Base-by-base conservation (phyloP, 257 asterid genomes). In the Verbena officinalis region DNA sequence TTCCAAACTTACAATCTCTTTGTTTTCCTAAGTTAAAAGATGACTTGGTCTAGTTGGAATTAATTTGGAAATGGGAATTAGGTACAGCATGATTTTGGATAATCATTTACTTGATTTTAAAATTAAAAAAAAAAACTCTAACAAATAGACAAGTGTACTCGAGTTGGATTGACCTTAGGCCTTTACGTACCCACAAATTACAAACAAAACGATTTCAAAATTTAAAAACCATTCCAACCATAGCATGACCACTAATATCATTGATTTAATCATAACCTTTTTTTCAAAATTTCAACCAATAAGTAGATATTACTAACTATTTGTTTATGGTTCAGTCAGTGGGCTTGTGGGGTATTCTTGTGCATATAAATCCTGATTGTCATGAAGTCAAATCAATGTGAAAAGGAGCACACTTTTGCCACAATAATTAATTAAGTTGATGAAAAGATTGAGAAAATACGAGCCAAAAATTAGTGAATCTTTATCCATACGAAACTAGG, bases 241-340 rank as follows among this genome's bases (percentile, higher is more conserved):
- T 20, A 24, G 67, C 72, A 64, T 59, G 34, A 19, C 58, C 72
- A 57, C 68, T 58, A 58, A 30, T 50, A 64, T 65, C 44, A 56
- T n/a, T 71, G 50, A 12, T 17, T 55, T 56, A 55, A 55, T 64
- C 66, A 55, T 71, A 44, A 40, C 24, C 9, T 55, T 21, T 15
- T 17, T 36, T 40, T 34, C 38, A 42, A 63, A 68, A 33, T 22
- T 16, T 50, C 45, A 50, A 34, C 55, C 30, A 31, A n/a, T 50
- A 50, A 69, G 49, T 57, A 5, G 39, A 39, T 9, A 24, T 9
- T 2, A 16, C 15, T 14, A 24, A 27, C 20, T 34, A 62, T n/a
- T 17, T 53, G 44, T 23, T 38, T 6, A 62, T 33, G 54, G 40
- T 34, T 62, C 43, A 57, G 50, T 56, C 45, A 55, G 61, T 69